Evolutionary conservation across 352 stramenopile genomes (phyloP).

Genomic region (Pythium plurisporium): DNA sequence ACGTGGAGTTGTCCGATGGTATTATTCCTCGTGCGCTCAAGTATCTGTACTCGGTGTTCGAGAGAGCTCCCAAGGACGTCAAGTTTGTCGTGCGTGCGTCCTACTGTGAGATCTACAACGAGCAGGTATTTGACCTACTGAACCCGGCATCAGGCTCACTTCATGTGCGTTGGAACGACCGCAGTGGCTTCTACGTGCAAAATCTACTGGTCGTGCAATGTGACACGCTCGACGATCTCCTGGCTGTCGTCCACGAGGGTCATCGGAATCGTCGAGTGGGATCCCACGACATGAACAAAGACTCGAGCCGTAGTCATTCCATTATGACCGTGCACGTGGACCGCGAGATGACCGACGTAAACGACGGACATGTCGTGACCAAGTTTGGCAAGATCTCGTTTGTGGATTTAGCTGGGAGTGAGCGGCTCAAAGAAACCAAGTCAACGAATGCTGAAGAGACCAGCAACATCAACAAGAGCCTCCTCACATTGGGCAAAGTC

Average conservation of each 20-base stretch:
- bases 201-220: constrained; percentile 72
- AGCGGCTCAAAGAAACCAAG: constrained; percentile 71
- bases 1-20: constrained; percentile 48
- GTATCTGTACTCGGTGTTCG: constrained; percentile 54
- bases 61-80: constrained; percentile 36
- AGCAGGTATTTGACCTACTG: constrained; percentile 74
- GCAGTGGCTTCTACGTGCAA: constrained; percentile 75
- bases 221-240: constrained; percentile 63
- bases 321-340: constrained; percentile 75
- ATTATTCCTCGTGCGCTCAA: constrained; percentile 73
- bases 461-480: constrained; percentile 81
- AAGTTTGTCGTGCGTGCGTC: constrained; percentile 67
- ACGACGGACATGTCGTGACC: constrained; percentile 41
- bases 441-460: constrained; percentile 70
- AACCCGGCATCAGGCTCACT: constrained; percentile 56
- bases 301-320: constrained; percentile 76
- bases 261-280: constrained; percentile 63
- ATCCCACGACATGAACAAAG: constrained; percentile 74
- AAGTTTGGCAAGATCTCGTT: constrained; percentile 79
- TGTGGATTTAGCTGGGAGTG: constrained; percentile 76
- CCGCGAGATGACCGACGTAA: constrained; percentile 41
- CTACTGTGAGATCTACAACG: constrained; percentile 86
- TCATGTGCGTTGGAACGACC: constrained; percentile 72
- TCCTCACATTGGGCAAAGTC: constrained; percentile 81
- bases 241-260: constrained; percentile 72